These are phyloP conservation scores for Scutellaria baicalensis DNA, from an alignment of 257 asterid species.

Conservation along the genomic window DNA sequence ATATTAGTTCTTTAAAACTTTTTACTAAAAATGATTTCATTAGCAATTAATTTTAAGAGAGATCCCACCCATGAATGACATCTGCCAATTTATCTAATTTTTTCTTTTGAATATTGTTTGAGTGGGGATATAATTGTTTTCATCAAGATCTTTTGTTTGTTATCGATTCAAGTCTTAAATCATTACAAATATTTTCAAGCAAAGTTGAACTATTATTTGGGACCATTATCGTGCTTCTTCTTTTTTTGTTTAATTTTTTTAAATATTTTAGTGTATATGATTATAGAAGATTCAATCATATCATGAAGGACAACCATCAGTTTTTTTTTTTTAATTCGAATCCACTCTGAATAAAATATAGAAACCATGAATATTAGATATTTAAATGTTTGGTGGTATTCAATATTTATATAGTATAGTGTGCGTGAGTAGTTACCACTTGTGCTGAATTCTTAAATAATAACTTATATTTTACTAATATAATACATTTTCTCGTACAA, in stretches of 20 bases:
- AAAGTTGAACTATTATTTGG: neutral
- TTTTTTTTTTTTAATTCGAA: neutral
- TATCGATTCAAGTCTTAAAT: neutral
- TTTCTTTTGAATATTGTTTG: neutral
- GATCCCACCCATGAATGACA: no score
- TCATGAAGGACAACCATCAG: neutral
- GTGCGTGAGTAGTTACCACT: neutral
- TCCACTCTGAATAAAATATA: neutral
- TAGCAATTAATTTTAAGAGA: no score
- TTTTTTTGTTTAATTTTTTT: neutral
- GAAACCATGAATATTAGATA: neutral
- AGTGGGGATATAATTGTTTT: neutral
- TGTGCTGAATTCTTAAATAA: neutral
- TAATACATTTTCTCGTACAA: neutral
- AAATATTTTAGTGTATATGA: neutral
- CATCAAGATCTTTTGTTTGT: neutral
- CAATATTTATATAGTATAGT: no score
- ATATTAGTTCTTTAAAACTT: no score
- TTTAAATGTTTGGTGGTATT: neutral
- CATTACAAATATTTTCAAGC: neutral
- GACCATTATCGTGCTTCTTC: neutral
- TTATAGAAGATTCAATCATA: neutral
- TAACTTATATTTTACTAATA: no score
- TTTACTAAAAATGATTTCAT: no score
- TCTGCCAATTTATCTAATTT: no score